phyloP scores from a whole-genome alignment of 768 basidiomycete species.

The Pisolithus tinctorius region DNA sequence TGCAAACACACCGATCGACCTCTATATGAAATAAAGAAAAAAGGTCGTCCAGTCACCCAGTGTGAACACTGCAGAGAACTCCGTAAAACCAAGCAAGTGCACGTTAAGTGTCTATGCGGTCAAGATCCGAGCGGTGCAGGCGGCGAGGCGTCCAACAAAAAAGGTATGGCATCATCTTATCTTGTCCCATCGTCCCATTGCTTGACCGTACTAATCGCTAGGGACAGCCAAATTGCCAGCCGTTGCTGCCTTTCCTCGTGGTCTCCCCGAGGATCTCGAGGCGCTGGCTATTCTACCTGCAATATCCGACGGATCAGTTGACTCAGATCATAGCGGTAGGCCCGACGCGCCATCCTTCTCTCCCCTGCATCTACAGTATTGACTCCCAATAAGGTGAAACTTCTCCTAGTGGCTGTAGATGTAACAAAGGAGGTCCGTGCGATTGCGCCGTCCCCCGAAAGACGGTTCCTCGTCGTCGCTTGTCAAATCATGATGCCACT shows the following conservation, averaged over 20 bases:
- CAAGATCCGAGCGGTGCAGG: conserved; percentile 28
- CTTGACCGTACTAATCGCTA: conserved; percentile 41
- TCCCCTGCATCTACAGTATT: conserved; percentile 34
- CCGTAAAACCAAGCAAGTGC: conserved; percentile 41
- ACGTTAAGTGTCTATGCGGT: conserved; percentile 38
- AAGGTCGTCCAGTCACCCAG: conserved; percentile 50
- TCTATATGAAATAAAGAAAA: conserved; percentile 75
- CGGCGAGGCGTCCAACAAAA: conserved; percentile 38
- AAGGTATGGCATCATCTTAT: conserved; percentile 46
- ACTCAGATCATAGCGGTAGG: conserved; percentile 65
- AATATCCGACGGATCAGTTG: conserved; percentile 45
- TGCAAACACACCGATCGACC: conserved; percentile 87
- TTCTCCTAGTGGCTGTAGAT: conserved; percentile 42
- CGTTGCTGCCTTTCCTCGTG: conserved; percentile 75
- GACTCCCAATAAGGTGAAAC: conserved; percentile 41
- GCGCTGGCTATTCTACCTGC: conserved; percentile 33
- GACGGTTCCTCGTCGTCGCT: conserved; percentile 29
- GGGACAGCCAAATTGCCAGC: conserved; percentile 56
- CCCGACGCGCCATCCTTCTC: conserved; percentile 40
- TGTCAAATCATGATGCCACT: conserved; percentile 22
- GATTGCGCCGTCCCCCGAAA: conserved; percentile 52
- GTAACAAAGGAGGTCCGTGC: conserved; percentile 41
- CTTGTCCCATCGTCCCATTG: conserved; percentile 8
- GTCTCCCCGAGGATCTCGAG: conserved; percentile 65
- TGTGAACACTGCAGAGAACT: conserved; percentile 45